Percentiles rank a stretch among this genome's conserved stretches.
phyloP scores from a whole-genome alignment of 257 asterid species.

The Solanum dulcamara region DNA sequence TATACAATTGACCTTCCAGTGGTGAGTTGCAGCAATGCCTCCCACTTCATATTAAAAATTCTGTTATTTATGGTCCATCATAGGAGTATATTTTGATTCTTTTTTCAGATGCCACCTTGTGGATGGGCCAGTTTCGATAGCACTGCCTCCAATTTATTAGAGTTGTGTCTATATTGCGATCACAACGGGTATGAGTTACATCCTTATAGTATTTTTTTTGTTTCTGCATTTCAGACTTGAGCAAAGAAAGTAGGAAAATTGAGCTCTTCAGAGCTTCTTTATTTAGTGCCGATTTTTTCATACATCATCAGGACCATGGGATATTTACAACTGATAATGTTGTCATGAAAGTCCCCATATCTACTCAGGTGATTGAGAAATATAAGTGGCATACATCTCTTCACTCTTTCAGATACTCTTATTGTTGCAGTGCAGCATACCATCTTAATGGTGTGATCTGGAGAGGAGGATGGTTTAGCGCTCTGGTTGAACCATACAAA shows the following conservation, averaged over 20 bases:
- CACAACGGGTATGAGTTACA: not conserved
- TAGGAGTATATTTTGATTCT: not conserved
- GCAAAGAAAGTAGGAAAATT: not conserved
- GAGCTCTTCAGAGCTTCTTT: not conserved
- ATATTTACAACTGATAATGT: not conserved
- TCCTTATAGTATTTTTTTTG: not conserved
- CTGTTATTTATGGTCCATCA: not conserved
- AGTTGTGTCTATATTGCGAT: not conserved
- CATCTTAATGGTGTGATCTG: conserved; percentile 17
- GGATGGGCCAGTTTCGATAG: not conserved
- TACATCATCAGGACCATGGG: not conserved
- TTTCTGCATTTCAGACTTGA: not conserved
- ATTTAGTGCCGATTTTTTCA: not conserved
- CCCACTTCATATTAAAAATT: not conserved
- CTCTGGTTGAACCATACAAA: conserved; percentile 25
- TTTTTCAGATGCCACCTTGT: not conserved
- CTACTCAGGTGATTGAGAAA: not conserved
- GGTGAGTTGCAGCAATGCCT: not conserved
- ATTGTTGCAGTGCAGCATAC: not conserved
- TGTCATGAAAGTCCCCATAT: not conserved
- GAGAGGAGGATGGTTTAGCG: conserved; percentile 17
- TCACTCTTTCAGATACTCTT: not conserved
- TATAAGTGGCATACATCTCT: not conserved
- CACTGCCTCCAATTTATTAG: not conserved
- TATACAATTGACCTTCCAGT: not conserved